Base-by-base conservation (phyloP, 1,284 basidiomycete species). In the Anthracocystis walkeri region DNA sequence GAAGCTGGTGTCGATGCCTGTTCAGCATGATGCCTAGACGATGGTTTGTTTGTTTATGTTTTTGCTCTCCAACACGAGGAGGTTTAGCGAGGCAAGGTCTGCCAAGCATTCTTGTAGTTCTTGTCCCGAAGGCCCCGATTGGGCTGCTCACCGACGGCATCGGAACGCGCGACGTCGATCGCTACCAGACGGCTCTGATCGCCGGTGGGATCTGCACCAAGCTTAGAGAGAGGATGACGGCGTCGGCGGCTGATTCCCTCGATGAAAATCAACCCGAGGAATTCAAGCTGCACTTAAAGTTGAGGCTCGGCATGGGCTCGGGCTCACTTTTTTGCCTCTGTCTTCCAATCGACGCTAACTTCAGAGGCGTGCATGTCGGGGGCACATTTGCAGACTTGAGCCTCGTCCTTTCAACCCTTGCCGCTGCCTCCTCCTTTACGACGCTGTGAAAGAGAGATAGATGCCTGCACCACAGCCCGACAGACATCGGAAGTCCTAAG, bases 241-340 rank as follows among this genome's bases (percentile, higher is more conserved):
- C 35, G 12, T 14, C 35, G 35, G 12, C 29, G 33, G 12, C 10
- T 38, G 7, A 12, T 12, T 3, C 35, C 12, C 35, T 38, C 33
- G 11, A 16, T 14, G 3, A 12, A 38, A 38, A 38, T 38, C 14
- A 27, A 16, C 6, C 20, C n/a, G 35, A 62, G 65, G 65, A 62
- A 68, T 68, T 68, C 50, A 40, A 49, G 18, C 49, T 67, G 65
- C 65, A 67, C 65, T 42, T n/a, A n/a, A n/a, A n/a, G n/a, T n/a
- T n/a, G 38, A 23, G 27, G 31, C 60, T 58, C 65, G 65, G 65
- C 59, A 61, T 55, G 56, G 51, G 35, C 63, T 65, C 63, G 63
- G 63, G 44, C 42, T 38, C 35, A 38, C 14, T 14, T 4, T 33
- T 33, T 33, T 38, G 35, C 35, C 35, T 38, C 14, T 16, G 12